Conservation (phyloP, 306 rosid genomes). For the Crotalaria pallida region DNA sequence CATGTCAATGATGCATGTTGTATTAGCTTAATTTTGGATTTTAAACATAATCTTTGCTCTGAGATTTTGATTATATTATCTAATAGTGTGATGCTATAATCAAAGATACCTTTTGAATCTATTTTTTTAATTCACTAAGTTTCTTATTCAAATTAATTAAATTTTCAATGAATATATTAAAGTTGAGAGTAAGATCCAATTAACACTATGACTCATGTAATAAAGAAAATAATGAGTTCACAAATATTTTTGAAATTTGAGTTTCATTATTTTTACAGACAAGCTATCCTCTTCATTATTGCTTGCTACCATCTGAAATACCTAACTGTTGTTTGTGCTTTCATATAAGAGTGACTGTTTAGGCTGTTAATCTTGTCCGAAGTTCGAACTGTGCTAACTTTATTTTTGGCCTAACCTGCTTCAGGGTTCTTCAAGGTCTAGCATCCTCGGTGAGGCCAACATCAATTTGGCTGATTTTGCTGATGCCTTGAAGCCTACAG, state of each 20-base stretch:
- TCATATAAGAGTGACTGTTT: not conserved
- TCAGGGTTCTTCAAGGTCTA: slow-evolving; percentile 94
- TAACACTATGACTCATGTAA: not conserved
- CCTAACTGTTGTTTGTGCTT: not conserved
- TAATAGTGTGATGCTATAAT: not conserved
- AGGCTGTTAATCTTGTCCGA: slow-evolving; percentile 12
- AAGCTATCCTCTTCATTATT: not conserved
- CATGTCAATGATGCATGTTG: not conserved
- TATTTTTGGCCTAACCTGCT: slow-evolving; percentile 33
- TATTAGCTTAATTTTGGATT: not conserved
- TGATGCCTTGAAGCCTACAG: slow-evolving; percentile 86
- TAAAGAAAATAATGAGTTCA: not conserved
- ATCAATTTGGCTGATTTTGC: slow-evolving; percentile 91
- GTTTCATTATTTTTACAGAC: slow-evolving; percentile 7
- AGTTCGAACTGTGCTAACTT: slow-evolving; percentile 29
- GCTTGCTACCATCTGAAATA: slow-evolving; percentile 11
- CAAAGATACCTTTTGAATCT: slow-evolving; percentile 1
- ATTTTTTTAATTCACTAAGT: not conserved
- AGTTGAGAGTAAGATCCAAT: slow-evolving; percentile 3
- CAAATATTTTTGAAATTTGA: slow-evolving; percentile 2
- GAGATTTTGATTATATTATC: slow-evolving; percentile 11
- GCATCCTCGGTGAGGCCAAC: slow-evolving; percentile 86
- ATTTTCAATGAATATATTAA: slow-evolving; percentile 1
- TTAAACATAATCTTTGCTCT: not conserved
- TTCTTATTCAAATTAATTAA: slow-evolving; percentile 5